Percentiles rank a stretch among this genome's conserved stretches.
phyloP scores from a whole-genome alignment of 2,329 filamentous ascomycete genomes.

The Tolypocladium ovalisporum region DNA sequence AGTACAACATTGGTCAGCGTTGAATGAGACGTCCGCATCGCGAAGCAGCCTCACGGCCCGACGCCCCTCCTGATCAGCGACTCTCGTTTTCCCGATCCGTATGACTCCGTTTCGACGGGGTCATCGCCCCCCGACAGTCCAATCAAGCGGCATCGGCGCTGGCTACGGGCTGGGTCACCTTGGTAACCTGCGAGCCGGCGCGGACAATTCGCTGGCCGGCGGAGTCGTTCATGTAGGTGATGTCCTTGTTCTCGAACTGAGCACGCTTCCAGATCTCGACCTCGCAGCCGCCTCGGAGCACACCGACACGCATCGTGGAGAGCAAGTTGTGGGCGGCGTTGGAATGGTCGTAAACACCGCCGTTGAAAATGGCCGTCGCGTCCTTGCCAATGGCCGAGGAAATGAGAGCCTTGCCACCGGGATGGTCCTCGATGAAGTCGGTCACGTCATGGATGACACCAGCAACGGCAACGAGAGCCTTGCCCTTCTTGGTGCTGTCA shows the following conservation, averaged over 20 bases:
- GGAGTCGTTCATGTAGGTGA: constrained; percentile 69
- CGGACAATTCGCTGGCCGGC: constrained; percentile 74
- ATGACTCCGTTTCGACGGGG: background rate
- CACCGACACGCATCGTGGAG: constrained; percentile 79
- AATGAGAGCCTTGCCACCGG: constrained; percentile 84
- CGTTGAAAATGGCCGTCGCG: constrained; percentile 84
- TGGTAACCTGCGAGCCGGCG: constrained; percentile 77
- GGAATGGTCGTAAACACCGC: constrained; percentile 80
- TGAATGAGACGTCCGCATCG: background rate
- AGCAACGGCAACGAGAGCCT: constrained; percentile 65
- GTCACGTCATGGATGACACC: constrained; percentile 80
- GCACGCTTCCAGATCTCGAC: constrained; percentile 90
- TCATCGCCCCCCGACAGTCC: background rate
- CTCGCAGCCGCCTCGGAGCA: constrained; percentile 77
- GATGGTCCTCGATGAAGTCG: constrained; percentile 79
- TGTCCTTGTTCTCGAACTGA: constrained; percentile 74
- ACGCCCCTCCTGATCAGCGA: background rate
- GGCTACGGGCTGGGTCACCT: constrained; percentile 66
- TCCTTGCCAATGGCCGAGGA: constrained; percentile 75
- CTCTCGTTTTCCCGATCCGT: background rate
- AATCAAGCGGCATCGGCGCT: constrained; percentile 71
- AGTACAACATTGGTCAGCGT: background rate
- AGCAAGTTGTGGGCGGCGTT: constrained; percentile 85
- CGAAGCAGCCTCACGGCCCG: background rate
- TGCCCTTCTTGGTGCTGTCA: constrained; percentile 63